Evolutionary conservation across 306 rosid genomes (phyloP), one percentile per base, ranked within the genome.

Genomic region (Prosopis cineraria): DNA sequence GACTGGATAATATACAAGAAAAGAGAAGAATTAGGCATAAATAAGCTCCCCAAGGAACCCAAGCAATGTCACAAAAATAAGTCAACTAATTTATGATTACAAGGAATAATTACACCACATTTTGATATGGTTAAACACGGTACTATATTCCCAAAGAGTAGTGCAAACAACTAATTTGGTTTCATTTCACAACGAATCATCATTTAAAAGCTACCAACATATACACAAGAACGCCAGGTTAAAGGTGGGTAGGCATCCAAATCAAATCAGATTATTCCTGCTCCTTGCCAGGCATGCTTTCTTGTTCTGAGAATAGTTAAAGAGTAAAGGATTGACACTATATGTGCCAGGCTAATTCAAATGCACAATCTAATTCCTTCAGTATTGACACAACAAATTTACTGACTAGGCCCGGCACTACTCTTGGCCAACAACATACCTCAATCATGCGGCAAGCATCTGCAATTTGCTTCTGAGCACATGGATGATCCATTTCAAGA

Each of bases 401-500:
- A 68, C 20, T 39, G 11, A 68, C 37, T 40, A 67, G 5, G 27
- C 36, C 72, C 24, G 7, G 19, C 9, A 43, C n/a, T 25, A 50
- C 56, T 70, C 16, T 74, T 33, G 8, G 66, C 72, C 82, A 72
- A 95, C 29, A 20, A 47, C 72, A 82, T 78, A 95, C 98, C 96
- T 95, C 96, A 87, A 95, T 83, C 81, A 88, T 67, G 70, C 34
- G 79, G 69, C 88, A 81, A 80, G 93, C 93, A 68, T 89, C 88
- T 43, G 96, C 80, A 70, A 95, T 93, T 75, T 88, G 90, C 88
- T 88, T 89, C 52, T 85, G 90, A 12, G 94, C 97, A 88, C 97
- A 92, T 55, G 98, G 96, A 81, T 95, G 98, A 79, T 95, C 98
- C 83, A 95, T 87, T 80, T 88, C 90, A 70, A 92, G 98, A 85